Evolutionary conservation across 164 flowering plant species (phyloP).

Genomic region (Santalum album): DNA sequence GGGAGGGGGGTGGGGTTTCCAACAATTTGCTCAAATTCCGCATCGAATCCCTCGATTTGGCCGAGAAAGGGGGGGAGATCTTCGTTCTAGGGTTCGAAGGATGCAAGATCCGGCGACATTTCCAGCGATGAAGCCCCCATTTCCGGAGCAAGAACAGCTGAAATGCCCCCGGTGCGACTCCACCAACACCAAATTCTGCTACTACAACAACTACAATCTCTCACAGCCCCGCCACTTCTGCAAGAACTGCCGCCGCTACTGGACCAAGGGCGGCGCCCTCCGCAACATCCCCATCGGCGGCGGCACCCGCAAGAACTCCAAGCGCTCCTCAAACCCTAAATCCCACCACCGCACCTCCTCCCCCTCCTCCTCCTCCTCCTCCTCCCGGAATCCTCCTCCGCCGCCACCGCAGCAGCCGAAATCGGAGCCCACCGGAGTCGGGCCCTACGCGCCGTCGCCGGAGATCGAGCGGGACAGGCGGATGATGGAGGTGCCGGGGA

Average conservation of each 20-base stretch:
- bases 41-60: too few species aligned
- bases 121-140: constrained; percentile 40
- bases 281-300: constrained; percentile 86
- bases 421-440: too few species aligned
- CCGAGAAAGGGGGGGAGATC: too few species aligned
- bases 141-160: constrained; percentile 63
- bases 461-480: not conserved
- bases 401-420: not conserved
- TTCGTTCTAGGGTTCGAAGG: too few species aligned
- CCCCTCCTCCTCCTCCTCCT: not conserved
- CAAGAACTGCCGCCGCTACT: constrained; percentile 47
- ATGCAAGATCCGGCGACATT: constrained; percentile 58
- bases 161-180: constrained; percentile 84
- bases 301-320: constrained; percentile 41
- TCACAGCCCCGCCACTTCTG: constrained; percentile 62
- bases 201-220: constrained; percentile 66
- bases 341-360: constrained; percentile 7
- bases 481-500: constrained; percentile 25
- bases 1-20: too few species aligned
- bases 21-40: too few species aligned
- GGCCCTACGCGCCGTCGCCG: too few species aligned
- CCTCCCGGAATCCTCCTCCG: constrained; percentile 8
- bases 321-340: constrained; percentile 21
- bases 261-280: constrained; percentile 61
- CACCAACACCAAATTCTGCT: constrained; percentile 68